Evolutionary conservation across 78 protist genomes (phyloP), one percentile per base, ranked within the genome.

Genomic region (Mastigamoeba balamuthi): DNA sequence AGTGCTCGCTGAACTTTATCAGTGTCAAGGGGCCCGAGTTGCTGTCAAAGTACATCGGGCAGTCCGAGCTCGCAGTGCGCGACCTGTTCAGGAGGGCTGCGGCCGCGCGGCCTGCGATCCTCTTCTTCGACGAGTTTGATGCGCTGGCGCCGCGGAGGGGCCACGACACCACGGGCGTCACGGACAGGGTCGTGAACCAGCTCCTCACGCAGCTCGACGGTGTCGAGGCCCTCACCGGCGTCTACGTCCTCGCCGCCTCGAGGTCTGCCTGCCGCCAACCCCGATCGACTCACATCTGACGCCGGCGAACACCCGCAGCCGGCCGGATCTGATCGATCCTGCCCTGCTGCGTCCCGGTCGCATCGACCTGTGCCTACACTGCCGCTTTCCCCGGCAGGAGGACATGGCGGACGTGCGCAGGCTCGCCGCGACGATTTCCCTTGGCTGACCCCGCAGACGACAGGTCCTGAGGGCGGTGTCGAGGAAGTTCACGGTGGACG

Each of bases 271-370:
- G n/a, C n/a, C n/a, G n/a, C n/a, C n/a, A n/a, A n/a, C n/a, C n/a
- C n/a, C 6, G 79, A 38, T 35, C 5, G 4, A 41, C 6, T 3
- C 10, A 28, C 10, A 75, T 39, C 23, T 66, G 7, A 17, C 7
- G 29, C 8, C 6, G 23, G 4, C 27, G 2, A 3, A 17, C 74
- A 25, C 73, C 39, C 41, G 66, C 40, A 72, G 73, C 48, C 40
- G 98, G 29, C 93, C 94, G 3, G 95, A 94, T 35, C 8, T 89
- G 43, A 82, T 96, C 5, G 99, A 95, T 37, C 93, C 95, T 1
- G 99, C 99, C 1, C 83, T 96, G 0, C 48, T 93, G 3, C 81
- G 99, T 1, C 99, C 99, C 1, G 99, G 99, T 4, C 81, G 99
- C 10, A 44, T 96, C 9, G 99, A 93, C 52, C 29, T 41, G 40